Evolutionary conservation across 148 eudicot genomes (phyloP).

Genomic region (Arbutus unedo): DNA sequence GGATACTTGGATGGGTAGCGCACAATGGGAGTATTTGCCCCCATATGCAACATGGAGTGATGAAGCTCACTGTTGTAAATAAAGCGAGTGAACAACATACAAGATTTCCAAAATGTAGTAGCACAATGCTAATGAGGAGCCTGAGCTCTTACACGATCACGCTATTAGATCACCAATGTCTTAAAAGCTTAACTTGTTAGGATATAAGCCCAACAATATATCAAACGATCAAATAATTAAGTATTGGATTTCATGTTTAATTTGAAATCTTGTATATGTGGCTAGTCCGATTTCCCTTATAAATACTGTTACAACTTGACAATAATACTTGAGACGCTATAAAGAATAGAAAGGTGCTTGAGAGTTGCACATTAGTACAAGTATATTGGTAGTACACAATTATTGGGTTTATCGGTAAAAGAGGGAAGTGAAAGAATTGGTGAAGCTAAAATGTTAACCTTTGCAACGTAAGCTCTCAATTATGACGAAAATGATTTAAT

Average conservation of each 20-base stretch:
- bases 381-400: neutral
- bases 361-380: neutral
- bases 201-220: neutral
- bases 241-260: neutral
- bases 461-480: neutral
- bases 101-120: neutral
- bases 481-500: no score
- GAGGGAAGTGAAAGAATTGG: neutral
- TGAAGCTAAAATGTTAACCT: neutral
- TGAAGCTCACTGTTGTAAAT: no score
- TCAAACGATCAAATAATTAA: neutral
- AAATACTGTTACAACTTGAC: neutral
- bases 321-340: neutral
- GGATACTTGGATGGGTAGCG: no score
- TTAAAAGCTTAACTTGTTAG: neutral
- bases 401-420: neutral
- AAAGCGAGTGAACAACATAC: no score
- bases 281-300: neutral
- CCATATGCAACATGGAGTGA: no score
- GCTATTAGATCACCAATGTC: neutral
- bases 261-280: neutral
- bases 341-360: neutral
- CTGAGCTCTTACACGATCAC: neutral
- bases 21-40: no score
- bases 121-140: neutral